Conservation (phyloP, 805 yeast genomes). For the Kluyveromyces starmeri region DNA sequence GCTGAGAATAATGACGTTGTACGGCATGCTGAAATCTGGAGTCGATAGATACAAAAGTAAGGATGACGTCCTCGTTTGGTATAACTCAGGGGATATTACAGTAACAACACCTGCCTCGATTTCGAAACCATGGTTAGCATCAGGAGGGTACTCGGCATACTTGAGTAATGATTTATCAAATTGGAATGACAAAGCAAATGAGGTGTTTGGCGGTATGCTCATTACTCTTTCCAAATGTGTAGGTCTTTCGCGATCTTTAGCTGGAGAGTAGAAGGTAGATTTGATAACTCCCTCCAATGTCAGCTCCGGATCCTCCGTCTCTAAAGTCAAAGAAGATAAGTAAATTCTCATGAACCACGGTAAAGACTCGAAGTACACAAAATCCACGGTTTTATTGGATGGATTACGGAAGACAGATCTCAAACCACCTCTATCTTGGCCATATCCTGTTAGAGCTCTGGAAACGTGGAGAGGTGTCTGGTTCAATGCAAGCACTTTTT, state of each 20-base stretch:
- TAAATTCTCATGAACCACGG: constrained; percentile 93
- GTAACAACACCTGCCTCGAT: constrained; percentile 83
- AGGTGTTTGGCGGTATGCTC: constrained; percentile 52
- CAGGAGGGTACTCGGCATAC: constrained; percentile 96
- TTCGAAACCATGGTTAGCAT: constrained; percentile 96
- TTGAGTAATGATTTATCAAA: constrained; percentile 82
- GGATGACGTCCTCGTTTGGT: constrained; percentile 74
- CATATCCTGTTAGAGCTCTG: constrained; percentile 83
- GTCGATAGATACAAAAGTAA: constrained; percentile 81
- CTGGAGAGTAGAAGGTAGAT: constrained; percentile 59
- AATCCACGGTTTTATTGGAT: constrained; percentile 35
- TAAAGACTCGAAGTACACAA: constrained; percentile 67
- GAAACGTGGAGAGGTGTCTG: constrained; percentile 64
- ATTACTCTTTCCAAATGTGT: constrained; percentile 69
- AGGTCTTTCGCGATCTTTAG: constrained; percentile 72
- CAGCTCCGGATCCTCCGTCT: constrained; percentile 11
- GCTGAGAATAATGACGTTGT: constrained; percentile 88
- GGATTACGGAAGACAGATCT: constrained; percentile 74
- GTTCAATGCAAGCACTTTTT: constrained; percentile 31
- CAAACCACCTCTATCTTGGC: constrained; percentile 86
- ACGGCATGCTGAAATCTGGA: constrained; percentile 98
- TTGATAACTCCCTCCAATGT: constrained; percentile 34
- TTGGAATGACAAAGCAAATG: constrained; percentile 56
- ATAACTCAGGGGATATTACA: constrained; percentile 36
- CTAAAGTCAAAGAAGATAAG: constrained; percentile 53